Evolutionary conservation across 306 rosid species (phyloP).

Genomic region (Quercus aquifolioides): DNA sequence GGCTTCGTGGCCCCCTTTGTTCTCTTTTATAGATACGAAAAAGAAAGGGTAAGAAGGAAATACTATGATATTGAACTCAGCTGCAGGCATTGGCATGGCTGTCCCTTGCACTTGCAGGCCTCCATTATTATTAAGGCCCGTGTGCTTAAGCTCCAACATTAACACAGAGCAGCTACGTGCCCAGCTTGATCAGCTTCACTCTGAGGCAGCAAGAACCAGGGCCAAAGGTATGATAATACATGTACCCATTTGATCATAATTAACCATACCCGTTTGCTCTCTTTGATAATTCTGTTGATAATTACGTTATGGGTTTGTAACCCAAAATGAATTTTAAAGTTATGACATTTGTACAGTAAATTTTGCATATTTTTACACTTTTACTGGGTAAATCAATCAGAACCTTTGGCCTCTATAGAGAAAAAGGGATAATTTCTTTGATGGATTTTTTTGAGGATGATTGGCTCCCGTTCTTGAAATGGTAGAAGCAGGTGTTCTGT

Average conservation of each 20-base stretch:
- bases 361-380: not conserved
- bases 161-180: constrained; percentile 61
- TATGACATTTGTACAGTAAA: not conserved
- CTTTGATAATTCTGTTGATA: not conserved
- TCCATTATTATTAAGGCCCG: constrained; percentile 4
- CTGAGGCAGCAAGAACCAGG: constrained; percentile 64
- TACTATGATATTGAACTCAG: constrained; percentile 32
- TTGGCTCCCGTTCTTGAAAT: no score
- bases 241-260: not conserved
- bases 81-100: constrained; percentile 34
- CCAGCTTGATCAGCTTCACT: constrained; percentile 71
- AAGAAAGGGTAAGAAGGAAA: not conserved
- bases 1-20: not conserved
- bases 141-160: constrained; percentile 42
- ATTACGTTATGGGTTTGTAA: not conserved
- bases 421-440: no score
- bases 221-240: constrained; percentile 48
- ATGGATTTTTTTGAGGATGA: no score
- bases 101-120: constrained; percentile 35
- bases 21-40: not conserved
- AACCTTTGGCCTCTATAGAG: no score
- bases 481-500: no score
- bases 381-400: no score
- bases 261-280: not conserved
- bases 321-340: not conserved